phyloP scores from a whole-genome alignment of 257 asterid genomes.

The Capsicum rhomboideum region DNA sequence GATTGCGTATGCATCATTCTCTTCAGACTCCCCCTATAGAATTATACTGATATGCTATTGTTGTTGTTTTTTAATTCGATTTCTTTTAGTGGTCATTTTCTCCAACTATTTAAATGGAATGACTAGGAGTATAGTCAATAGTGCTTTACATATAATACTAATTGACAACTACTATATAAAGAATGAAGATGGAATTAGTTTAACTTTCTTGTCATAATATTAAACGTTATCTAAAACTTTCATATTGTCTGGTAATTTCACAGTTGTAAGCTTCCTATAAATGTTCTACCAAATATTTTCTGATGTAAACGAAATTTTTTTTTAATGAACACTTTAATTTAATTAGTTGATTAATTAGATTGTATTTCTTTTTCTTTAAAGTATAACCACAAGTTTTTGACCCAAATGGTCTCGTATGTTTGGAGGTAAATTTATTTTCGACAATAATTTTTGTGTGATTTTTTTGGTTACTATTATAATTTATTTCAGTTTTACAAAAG shows the following conservation, averaged over 20 bases:
- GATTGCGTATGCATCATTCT: fast-evolving
- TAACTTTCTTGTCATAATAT: not conserved
- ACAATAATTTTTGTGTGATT: no score
- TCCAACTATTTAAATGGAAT: not conserved
- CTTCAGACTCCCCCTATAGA: fast-evolving
- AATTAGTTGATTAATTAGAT: not conserved
- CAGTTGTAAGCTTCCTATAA: not conserved
- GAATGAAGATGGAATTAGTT: not conserved
- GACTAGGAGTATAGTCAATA: not conserved
- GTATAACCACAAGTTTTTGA: not conserved
- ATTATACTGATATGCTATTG: not conserved
- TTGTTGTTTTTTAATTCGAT: not conserved
- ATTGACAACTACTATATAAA: not conserved
- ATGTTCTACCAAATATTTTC: not conserved
- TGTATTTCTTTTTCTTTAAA: not conserved
- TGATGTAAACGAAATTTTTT: not conserved
- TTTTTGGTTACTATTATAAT: no score
- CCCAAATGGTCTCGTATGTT: not conserved
- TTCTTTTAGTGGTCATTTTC: not conserved
- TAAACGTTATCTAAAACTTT: not conserved
- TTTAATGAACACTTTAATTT: not conserved
- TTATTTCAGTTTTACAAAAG: no score
- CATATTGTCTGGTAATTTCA: not conserved
- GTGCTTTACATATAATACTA: not conserved
- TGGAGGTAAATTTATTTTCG: not conserved